These are phyloP conservation scores for Dorcoceras hygrometricum DNA, from an alignment of 257 asterid species.

Conservation along the genomic window DNA sequence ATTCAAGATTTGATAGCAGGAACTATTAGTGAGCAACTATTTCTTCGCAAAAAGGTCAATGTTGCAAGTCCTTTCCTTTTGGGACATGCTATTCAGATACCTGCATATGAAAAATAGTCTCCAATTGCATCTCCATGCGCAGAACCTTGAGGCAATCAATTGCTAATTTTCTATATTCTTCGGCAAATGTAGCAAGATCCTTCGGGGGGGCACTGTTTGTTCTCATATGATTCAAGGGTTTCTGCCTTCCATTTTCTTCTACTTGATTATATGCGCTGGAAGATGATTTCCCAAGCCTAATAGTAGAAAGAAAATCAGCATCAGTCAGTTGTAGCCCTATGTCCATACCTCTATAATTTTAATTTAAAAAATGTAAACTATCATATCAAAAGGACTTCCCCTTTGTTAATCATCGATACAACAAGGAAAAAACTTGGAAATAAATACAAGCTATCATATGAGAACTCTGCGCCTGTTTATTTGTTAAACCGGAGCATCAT, in stretches of 20 bases:
- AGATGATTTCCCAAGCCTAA: conserved; percentile 76
- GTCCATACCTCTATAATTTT: background rate
- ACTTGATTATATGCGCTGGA: conserved; percentile 49
- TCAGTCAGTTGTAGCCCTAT: conserved; percentile 16
- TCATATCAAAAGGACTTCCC: background rate
- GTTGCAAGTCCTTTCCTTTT: background rate
- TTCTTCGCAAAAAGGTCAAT: conserved; percentile 20
- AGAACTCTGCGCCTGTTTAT: conserved; percentile 16
- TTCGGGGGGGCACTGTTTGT: conserved; percentile 59
- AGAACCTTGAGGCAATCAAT: conserved; percentile 97
- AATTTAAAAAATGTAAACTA: conserved; percentile 5
- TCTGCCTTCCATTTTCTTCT: conserved; percentile 56
- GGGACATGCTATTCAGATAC: conserved; percentile 37
- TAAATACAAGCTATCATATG: background rate
- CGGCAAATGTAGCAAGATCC: conserved; percentile 87
- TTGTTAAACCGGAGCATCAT: background rate
- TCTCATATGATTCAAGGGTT: conserved; percentile 50
- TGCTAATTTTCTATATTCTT: conserved; percentile 88
- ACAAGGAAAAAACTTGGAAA: conserved; percentile 11
- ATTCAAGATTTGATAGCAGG: conserved; percentile 28
- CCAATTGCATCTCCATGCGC: conserved; percentile 91
- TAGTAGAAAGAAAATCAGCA: conserved; percentile 22
- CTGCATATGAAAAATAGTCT: conserved; percentile 95
- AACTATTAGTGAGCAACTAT: conserved; percentile 24
- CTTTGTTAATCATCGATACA: background rate